phyloP scores from a whole-genome alignment of 2,329 filamentous ascomycete species.

The Fusarium tanahbumbuense region DNA sequence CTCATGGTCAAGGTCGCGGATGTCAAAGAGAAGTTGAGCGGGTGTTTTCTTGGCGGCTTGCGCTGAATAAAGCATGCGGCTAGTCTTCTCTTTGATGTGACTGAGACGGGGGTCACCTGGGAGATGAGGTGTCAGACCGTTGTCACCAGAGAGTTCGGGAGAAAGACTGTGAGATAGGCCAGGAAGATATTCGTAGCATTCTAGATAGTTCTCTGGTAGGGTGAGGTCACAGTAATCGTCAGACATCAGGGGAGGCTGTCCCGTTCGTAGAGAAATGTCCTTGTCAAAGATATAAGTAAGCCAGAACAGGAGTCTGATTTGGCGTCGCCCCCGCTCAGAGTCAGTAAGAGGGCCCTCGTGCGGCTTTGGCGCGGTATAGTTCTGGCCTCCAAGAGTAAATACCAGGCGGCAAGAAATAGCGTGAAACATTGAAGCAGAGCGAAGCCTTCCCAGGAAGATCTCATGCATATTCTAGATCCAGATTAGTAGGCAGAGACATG shows the following conservation, averaged over 20 bases:
- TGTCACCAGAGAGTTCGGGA: background rate
- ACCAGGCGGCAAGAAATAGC: slow-evolving; percentile 58
- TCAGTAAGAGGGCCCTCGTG: slow-evolving; percentile 24
- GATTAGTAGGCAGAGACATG: background rate
- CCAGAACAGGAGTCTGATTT: slow-evolving; percentile 63
- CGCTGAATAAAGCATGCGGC: slow-evolving; percentile 62
- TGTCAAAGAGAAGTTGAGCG: slow-evolving; percentile 64
- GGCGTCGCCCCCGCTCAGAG: slow-evolving; percentile 47
- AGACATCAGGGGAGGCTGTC: slow-evolving; percentile 64
- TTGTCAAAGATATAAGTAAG: slow-evolving; percentile 66
- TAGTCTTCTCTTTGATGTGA: slow-evolving; percentile 63
- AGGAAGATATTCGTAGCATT: slow-evolving; percentile 35
- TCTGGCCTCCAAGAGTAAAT: slow-evolving; percentile 62
- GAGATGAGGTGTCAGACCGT: slow-evolving; percentile 48
- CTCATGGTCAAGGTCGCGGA: slow-evolving; percentile 67
- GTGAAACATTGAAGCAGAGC: slow-evolving; percentile 57
- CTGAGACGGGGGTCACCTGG: slow-evolving; percentile 62
- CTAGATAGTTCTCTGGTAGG: slow-evolving; percentile 42
- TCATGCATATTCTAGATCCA: slow-evolving; percentile 55
- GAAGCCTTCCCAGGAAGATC: slow-evolving; percentile 59
- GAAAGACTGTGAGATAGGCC: slow-evolving; percentile 2
- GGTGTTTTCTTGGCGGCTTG: slow-evolving; percentile 62
- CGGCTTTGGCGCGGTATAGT: slow-evolving; percentile 28
- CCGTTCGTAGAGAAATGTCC: slow-evolving; percentile 64
- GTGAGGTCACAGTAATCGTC: slow-evolving; percentile 50